phyloP scores from a whole-genome alignment of 2,329 filamentous ascomycete species.

The Colletotrichum paranaense region DNA sequence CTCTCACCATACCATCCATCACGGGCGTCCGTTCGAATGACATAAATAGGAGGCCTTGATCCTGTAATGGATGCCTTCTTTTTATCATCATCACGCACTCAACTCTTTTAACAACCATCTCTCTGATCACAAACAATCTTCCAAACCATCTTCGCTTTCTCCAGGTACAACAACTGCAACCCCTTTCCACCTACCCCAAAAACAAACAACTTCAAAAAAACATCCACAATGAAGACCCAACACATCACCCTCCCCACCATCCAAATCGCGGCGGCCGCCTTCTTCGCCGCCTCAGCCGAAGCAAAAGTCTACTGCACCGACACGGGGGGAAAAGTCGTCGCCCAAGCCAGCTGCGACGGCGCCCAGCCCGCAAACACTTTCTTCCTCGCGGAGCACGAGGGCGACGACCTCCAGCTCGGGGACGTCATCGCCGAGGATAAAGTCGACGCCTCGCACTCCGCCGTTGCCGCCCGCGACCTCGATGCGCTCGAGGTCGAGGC shows the following conservation, averaged over 20 bases:
- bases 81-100: neutral
- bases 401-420: neutral
- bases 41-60: neutral
- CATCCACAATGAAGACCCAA: neutral
- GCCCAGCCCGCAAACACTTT: neutral
- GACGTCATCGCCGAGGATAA: neutral
- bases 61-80: neutral
- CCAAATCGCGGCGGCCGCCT: neutral
- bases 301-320: constrained; percentile 1
- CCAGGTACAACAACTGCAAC: neutral
- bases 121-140: neutral
- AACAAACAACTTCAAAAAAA: neutral
- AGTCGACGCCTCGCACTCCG: neutral
- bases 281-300: neutral
- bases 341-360: neutral
- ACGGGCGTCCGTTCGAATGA: neutral
- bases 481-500: neutral
- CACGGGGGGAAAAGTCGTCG: neutral
- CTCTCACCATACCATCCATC: neutral
- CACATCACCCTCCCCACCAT: neutral
- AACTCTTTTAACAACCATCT: neutral
- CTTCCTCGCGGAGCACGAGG: neutral
- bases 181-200: neutral
- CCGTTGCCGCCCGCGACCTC: neutral
- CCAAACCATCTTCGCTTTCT: neutral